Conservation (phyloP, 2,329 filamentous ascomycete species). For the Pseudocercospora crystallina region DNA sequence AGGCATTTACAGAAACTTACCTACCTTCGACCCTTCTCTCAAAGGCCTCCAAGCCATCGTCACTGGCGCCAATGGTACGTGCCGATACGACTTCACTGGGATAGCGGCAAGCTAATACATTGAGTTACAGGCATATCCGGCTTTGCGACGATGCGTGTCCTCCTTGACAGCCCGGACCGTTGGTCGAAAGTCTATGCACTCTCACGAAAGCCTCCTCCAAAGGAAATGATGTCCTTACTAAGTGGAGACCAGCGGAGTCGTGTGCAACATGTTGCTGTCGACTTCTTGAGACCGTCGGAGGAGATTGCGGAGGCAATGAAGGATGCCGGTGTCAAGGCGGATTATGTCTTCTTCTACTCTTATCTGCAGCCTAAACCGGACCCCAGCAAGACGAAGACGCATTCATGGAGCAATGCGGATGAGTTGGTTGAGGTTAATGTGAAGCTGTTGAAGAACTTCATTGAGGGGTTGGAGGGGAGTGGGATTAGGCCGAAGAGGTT, state of each 20-base stretch:
- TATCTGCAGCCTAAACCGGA: conserved; percentile 45
- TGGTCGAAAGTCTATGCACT: conserved; percentile 53
- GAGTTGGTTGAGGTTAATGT: conserved; percentile 34
- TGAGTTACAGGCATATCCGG: conserved; percentile 47
- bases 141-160: conserved; percentile 48
- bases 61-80: conserved; percentile 47
- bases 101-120: no score
- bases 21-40: conserved; percentile 40
- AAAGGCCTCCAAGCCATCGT: conserved; percentile 49
- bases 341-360: conserved; percentile 53
- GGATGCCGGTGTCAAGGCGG: conserved; percentile 32
- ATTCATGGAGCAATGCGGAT: conserved; percentile 37
- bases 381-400: conserved; percentile 28
- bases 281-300: conserved; percentile 33
- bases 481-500: conserved; percentile 46
- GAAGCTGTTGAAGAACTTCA: conserved; percentile 46
- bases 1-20: conserved; percentile 51
- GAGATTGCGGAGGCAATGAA: conserved; percentile 35
- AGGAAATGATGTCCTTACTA: conserved; percentile 14
- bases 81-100: no score
- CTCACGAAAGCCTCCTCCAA: conserved; percentile 43
- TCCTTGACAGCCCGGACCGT: conserved; percentile 43
- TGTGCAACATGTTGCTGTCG: conserved; percentile 17
- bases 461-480: conserved; percentile 41
- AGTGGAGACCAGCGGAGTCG: conserved; percentile 8